Conservation (phyloP, 163 green algal genomes). For the Scenedesmus sp. region DNA sequence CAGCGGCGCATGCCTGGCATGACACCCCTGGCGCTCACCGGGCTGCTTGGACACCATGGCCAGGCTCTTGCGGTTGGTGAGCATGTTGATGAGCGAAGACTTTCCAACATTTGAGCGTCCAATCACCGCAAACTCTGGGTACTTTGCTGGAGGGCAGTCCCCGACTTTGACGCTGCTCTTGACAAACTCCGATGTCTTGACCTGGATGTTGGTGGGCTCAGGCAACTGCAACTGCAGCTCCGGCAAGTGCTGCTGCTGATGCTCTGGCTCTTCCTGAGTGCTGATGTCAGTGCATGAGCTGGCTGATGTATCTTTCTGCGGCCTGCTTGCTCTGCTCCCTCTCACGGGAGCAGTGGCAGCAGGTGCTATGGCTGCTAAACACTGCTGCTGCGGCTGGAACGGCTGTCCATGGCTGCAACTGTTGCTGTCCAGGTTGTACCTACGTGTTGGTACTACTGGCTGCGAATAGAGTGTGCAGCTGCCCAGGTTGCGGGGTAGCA, state of each 20-base stretch:
- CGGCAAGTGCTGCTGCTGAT: conserved; percentile 6
- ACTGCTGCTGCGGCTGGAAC: background rate
- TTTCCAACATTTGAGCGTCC: conserved; percentile 99
- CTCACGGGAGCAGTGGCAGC: background rate
- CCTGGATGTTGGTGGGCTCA: conserved; percentile 51
- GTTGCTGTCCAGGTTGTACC: background rate
- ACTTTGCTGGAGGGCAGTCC: conserved; percentile 80
- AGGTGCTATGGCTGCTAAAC: background rate
- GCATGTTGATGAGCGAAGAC: conserved; percentile 98
- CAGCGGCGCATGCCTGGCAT: background rate
- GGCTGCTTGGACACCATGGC: conserved; percentile 96
- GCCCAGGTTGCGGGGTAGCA: conserved; percentile 6
- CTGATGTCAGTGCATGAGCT: background rate
- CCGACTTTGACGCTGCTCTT: conserved; percentile 79
- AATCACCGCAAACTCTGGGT: conserved; percentile 97
- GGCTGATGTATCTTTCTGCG: background rate
- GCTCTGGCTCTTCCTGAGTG: background rate
- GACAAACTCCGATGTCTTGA: conserved; percentile 84
- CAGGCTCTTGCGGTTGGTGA: conserved; percentile 88
- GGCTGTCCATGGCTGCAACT: background rate
- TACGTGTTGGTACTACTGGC: background rate
- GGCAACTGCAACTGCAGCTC: conserved; percentile 56
- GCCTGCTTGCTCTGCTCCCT: background rate
- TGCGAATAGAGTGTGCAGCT: background rate
- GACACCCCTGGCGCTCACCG: conserved; percentile 63